phyloP scores from a whole-genome alignment of 2,329 filamentous ascomycete genomes.

The Monilinia aucupariae region DNA sequence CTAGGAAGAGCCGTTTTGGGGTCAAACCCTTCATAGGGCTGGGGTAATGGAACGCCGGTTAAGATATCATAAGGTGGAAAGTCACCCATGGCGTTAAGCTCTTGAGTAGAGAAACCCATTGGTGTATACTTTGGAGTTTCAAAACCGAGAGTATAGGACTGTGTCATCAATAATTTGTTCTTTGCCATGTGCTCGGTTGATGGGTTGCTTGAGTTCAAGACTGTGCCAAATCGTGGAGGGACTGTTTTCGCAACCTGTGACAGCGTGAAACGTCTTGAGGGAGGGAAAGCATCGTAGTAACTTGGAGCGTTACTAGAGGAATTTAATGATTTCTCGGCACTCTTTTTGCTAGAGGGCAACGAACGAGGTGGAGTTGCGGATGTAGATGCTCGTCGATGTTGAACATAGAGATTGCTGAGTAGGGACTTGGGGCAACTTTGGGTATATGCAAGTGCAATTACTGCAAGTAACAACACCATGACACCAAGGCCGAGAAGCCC shows the following conservation, averaged over 20 bases:
- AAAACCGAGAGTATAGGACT: slow-evolving; percentile 29
- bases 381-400: slow-evolving; percentile 30
- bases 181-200: slow-evolving; percentile 22
- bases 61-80: slow-evolving; percentile 75
- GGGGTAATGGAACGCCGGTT: slow-evolving; percentile 67
- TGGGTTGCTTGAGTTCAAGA: slow-evolving; percentile 22
- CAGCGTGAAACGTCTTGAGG: slow-evolving; percentile 30
- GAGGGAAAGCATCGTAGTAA: slow-evolving; percentile 26
- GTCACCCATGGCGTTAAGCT: slow-evolving; percentile 64
- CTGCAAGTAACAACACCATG: slow-evolving; percentile 25
- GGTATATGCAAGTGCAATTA: slow-evolving; percentile 22
- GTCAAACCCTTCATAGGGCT: slow-evolving; percentile 59
- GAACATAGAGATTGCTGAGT: slow-evolving; percentile 27
- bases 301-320: slow-evolving; percentile 10
- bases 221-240: slow-evolving; percentile 21
- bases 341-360: slow-evolving; percentile 27
- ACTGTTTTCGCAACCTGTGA: slow-evolving; percentile 26
- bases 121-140: slow-evolving; percentile 47
- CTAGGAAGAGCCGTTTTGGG: slow-evolving; percentile 62
- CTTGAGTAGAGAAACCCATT: slow-evolving; percentile 64
- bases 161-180: slow-evolving; percentile 26
- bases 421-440: slow-evolving; percentile 28
- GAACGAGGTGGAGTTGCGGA: slow-evolving; percentile 34
- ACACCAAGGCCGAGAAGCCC: slow-evolving; percentile 30
- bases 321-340: background rate